These are phyloP conservation scores for Oehlia diaphana DNA, from an alignment of 192 early-diverging fungal species.

Conservation along the genomic window DNA sequence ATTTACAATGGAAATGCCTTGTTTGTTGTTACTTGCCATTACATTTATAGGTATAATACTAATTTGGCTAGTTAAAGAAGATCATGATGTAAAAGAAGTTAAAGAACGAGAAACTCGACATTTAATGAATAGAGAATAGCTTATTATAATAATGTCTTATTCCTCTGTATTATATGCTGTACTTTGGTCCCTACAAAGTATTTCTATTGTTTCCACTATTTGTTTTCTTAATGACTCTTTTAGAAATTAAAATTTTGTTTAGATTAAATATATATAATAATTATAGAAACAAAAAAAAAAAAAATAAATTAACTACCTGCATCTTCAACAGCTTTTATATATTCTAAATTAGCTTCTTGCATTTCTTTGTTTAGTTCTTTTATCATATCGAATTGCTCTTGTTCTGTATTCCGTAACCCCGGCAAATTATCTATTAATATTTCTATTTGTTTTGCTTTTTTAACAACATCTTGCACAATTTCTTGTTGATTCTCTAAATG, in stretches of 20 bases:
- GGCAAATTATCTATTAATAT: slow-evolving; percentile 43
- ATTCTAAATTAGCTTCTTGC: slow-evolving; percentile 37
- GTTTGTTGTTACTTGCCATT: slow-evolving; percentile 25
- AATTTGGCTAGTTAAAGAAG: slow-evolving; percentile 5
- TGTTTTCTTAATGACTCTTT: slow-evolving; percentile 35
- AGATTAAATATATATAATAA: not conserved
- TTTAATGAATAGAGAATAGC: not conserved
- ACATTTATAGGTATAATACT: not conserved
- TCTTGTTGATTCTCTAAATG: slow-evolving; percentile 36
- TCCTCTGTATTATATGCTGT: not conserved
- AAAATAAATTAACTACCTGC: slow-evolving; percentile 31
- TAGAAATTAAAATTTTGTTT: slow-evolving; percentile 7
- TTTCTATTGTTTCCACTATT: slow-evolving; percentile 35
- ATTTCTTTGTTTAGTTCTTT: slow-evolving; percentile 39
- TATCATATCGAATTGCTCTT: slow-evolving; percentile 39
- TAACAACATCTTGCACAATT: slow-evolving; percentile 40
- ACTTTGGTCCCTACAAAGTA: slow-evolving; percentile 38
- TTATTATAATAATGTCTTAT: not conserved
- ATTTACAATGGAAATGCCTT: slow-evolving; percentile 42
- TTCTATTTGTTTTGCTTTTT: slow-evolving; percentile 44
- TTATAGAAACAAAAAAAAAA: not conserved
- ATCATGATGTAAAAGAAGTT: not conserved
- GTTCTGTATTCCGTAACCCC: slow-evolving; percentile 39
- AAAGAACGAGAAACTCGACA: not conserved
- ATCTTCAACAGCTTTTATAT: slow-evolving; percentile 34